Base-by-base conservation (phyloP, 2,329 filamentous ascomycete species). In the Sphaerulina populicola region DNA sequence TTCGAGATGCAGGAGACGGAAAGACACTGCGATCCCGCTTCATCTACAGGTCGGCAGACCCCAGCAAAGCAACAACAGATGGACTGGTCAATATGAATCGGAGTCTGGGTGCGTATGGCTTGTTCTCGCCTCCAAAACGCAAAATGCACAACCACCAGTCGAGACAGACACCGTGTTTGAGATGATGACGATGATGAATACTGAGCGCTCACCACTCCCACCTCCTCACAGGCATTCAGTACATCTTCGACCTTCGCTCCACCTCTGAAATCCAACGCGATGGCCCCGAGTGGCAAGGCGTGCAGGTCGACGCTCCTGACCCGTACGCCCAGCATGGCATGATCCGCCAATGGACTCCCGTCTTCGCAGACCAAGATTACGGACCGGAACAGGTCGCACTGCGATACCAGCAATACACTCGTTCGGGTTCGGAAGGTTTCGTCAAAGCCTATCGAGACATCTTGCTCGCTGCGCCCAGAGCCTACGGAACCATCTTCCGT, bases 11-110 rank as follows among this genome's bases (percentile, higher is more conserved):
- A 23, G 80, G 82, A 57, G 45, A 57, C 47, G 68, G 44, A 60
- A 63, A 46, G 49, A 64, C 50, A 8, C 57, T 86, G 54, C 75
- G 77, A 23, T 70, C 70, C 18, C 73, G 74, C 30, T 62, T 81
- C 29, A 69, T 85, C 51, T 90, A 80, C 69, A 82, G 87, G 51
- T 81, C 81, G 44, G 85, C 82, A 2, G 83, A 88, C 58, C 80
- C 83, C 12, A 78, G 77, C 14, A 70, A 70, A 51, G 70, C 84
- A 36, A 79, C 78, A 1, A 65, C 73, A 23, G 69, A 73, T 21
- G 82, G 82, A 12, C 67, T 79, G 6, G 61, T 68, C 6, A 72
- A 70, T 39, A 72, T 86, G 52, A 72, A 62, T 51, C 46, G 60
- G 53, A 64, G 64, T 49, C 52, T 67, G 58, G 62, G 64, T 66